Evolutionary conservation across 176 grass and related monocot genomes (phyloP).

Genomic region (Cymbopogon citratus): DNA sequence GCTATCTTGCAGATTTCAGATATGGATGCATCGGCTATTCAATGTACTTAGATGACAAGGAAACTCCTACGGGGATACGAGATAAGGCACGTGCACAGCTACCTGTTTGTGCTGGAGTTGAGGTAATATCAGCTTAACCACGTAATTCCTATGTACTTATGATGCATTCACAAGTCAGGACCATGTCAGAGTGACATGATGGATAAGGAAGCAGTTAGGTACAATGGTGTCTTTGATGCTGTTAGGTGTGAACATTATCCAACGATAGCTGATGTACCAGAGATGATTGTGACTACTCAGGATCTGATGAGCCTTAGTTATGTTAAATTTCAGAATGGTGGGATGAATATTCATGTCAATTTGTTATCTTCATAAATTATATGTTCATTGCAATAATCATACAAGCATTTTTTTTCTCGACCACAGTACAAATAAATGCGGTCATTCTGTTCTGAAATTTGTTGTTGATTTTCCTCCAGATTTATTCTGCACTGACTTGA

Average conservation of each 20-base stretch:
- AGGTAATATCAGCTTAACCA: constrained; percentile 49
- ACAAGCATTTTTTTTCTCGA: background rate
- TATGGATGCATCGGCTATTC: constrained; percentile 89
- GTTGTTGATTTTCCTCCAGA: background rate
- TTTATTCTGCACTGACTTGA: background rate
- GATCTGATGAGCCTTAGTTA: constrained; percentile 12
- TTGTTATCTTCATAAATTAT: background rate
- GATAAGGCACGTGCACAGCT: constrained; percentile 49
- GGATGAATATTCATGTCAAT: background rate
- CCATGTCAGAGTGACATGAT: constrained; percentile 7
- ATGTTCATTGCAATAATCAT: background rate
- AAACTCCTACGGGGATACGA: constrained; percentile 27
- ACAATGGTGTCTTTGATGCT: background rate
- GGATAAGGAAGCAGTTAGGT: background rate
- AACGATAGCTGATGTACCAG: background rate
- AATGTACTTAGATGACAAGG: constrained; percentile 67
- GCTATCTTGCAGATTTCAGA: constrained; percentile 72
- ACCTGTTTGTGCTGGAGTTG: constrained; percentile 79
- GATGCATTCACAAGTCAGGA: background rate
- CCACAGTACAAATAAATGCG: background rate
- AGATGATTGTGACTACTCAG: background rate
- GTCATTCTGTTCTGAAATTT: background rate
- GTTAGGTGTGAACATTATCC: background rate
- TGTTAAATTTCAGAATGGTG: background rate
- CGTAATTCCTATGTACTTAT: constrained; percentile 14